Conservation (phyloP, 2,329 filamentous ascomycete species). For the Ophiocordyceps sinensis region DNA sequence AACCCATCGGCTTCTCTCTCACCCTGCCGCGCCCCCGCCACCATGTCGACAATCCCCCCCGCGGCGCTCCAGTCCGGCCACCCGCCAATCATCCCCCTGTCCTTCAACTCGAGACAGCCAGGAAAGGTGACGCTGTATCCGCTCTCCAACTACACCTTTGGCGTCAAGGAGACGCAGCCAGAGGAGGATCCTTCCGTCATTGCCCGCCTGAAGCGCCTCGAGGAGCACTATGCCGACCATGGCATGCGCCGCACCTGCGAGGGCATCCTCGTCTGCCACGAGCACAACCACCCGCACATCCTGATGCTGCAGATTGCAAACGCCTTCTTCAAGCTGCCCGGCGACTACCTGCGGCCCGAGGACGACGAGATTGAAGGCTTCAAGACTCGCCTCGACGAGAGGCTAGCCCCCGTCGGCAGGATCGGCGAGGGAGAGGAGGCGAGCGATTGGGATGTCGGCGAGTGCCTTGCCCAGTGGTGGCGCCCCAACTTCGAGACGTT, state of each 20-base stretch:
- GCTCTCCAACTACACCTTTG: constrained; percentile 96
- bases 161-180: constrained; percentile 94
- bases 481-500: constrained; percentile 98
- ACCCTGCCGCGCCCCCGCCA: neutral
- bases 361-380: constrained; percentile 93
- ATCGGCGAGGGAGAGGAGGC: constrained; percentile 78
- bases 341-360: constrained; percentile 80
- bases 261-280: constrained; percentile 92
- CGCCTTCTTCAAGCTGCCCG: constrained; percentile 97
- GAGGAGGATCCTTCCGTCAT: constrained; percentile 95
- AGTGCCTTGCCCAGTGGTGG: constrained; percentile 97
- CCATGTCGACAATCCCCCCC: constrained; percentile 75
- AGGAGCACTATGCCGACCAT: constrained; percentile 83
- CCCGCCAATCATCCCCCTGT: constrained; percentile 63
- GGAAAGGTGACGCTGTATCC: constrained; percentile 83
- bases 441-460: constrained; percentile 79
- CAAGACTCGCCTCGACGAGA: constrained; percentile 82
- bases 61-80: constrained; percentile 63
- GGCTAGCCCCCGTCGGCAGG: constrained; percentile 80
- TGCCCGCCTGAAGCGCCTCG: constrained; percentile 81
- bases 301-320: constrained; percentile 99
- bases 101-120: constrained; percentile 83
- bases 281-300: constrained; percentile 97
- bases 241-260: constrained; percentile 97
- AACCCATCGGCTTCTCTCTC: neutral